A percentile compares a stretch with the other conserved stretches of the same genome.
phyloP scores from a whole-genome alignment of 2,329 filamentous ascomycete species.

The Aspergillus sp. region DNA sequence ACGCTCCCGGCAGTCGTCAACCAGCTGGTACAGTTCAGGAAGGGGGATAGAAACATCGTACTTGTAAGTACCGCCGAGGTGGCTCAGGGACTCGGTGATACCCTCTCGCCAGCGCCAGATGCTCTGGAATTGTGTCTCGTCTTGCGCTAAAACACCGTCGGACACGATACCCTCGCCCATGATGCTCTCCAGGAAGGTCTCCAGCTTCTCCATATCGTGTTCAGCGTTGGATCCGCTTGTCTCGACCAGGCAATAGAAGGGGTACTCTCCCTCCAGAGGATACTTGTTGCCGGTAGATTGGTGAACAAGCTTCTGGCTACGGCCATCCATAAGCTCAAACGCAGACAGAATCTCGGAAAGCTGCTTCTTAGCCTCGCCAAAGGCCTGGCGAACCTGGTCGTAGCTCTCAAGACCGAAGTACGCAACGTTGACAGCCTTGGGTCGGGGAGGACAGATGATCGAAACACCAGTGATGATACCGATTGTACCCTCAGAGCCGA shows the following conservation, averaged over 20 bases:
- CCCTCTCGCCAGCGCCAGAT: conserved; percentile 95
- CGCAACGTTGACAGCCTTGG: conserved; percentile 89
- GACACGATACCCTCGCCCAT: conserved; percentile 84
- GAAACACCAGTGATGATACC: conserved; percentile 91
- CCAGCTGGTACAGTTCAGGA: conserved; percentile 81
- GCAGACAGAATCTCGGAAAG: conserved; percentile 95
- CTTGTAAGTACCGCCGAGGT: conserved; percentile 96
- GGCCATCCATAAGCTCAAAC: conserved; percentile 94
- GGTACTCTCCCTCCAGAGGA: conserved; percentile 80
- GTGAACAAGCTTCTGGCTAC: conserved; percentile 77
- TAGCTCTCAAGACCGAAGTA: conserved; percentile 91
- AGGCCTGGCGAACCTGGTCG: conserved; percentile 84
- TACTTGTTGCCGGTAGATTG: conserved; percentile 74
- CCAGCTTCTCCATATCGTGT: conserved; percentile 90
- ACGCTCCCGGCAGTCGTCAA: conserved; percentile 78
- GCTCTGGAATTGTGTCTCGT: conserved; percentile 83
- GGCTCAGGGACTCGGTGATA: conserved; percentile 84
- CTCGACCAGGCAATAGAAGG: conserved; percentile 96
- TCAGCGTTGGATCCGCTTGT: conserved; percentile 94
- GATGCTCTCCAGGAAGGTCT: conserved; percentile 86
- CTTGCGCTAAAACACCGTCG: conserved; percentile 90
- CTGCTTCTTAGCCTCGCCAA: conserved; percentile 84
- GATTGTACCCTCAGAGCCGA: conserved; percentile 92
- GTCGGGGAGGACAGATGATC: conserved; percentile 84
- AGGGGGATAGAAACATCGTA: conserved; percentile 97